Evolutionary conservation across 169 alveolate species (phyloP).

Genomic region (Eimeria sp.): DNA sequence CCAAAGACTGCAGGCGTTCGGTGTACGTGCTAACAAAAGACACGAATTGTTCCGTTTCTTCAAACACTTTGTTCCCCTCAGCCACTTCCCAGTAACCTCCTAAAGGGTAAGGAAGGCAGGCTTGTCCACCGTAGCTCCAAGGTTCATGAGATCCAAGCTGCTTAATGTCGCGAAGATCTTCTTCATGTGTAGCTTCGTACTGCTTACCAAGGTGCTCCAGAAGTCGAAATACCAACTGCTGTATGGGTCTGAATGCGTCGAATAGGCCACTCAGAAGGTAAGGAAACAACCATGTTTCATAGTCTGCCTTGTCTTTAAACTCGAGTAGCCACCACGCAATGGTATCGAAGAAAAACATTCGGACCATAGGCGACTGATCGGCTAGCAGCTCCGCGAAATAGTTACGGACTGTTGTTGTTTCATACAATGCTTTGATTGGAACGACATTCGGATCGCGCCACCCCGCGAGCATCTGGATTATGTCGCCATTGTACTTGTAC

Average conservation of each 20-base stretch:
- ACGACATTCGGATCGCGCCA: slow-evolving; percentile 95
- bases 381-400: slow-evolving; percentile 94
- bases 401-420: slow-evolving; percentile 91
- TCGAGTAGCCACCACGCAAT: slow-evolving; percentile 90
- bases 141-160: slow-evolving; percentile 91
- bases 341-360: slow-evolving; percentile 90
- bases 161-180: slow-evolving; percentile 91
- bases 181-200: slow-evolving; percentile 93
- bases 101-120: slow-evolving; percentile 58
- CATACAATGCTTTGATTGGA: slow-evolving; percentile 95
- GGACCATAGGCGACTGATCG: slow-evolving; percentile 91
- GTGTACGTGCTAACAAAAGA: slow-evolving; percentile 30
- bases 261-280: slow-evolving; percentile 93
- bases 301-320: slow-evolving; percentile 93
- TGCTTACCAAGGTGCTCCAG: slow-evolving; percentile 93
- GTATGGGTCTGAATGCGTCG: slow-evolving; percentile 91
- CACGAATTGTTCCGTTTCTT: slow-evolving; percentile 10
- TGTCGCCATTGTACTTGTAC: slow-evolving; percentile 92
- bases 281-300: slow-evolving; percentile 94
- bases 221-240: slow-evolving; percentile 87
- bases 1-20: slow-evolving; percentile 31
- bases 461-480: slow-evolving; percentile 92
- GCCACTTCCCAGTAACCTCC: slow-evolving; percentile 63
- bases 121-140: slow-evolving; percentile 90
- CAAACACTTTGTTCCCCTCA: not conserved